Percentiles rank a stretch among this genome's conserved stretches.
phyloP scores from a whole-genome alignment of 225 moss, liverwort and hornwort genomes.

The Straminergon stramineum region DNA sequence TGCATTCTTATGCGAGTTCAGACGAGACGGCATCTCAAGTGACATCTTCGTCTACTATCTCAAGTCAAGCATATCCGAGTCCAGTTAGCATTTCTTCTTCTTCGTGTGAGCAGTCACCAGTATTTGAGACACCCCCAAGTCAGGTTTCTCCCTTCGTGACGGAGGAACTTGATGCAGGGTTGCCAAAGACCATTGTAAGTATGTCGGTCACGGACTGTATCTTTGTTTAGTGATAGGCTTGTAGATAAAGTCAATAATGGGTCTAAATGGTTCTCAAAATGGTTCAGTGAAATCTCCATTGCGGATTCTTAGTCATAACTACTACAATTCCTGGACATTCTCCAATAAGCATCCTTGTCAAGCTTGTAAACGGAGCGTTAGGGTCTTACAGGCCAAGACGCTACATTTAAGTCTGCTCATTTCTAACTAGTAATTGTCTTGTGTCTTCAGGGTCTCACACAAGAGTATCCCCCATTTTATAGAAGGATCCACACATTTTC shows the following conservation, averaged over 20 bases:
- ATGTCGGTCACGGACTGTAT: neutral
- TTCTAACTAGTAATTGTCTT: neutral
- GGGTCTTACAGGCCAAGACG: neutral
- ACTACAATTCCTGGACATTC: neutral
- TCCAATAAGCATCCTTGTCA: neutral
- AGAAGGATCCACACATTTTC: neutral
- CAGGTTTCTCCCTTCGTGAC: constrained; percentile 15
- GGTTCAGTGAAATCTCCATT: neutral
- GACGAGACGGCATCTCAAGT: constrained; percentile 15
- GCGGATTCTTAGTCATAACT: neutral
- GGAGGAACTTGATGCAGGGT: constrained; percentile 9
- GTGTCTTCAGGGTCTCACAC: constrained; percentile 10
- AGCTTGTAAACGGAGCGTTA: neutral
- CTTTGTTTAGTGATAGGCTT: neutral
- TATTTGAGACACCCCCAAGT: constrained; percentile 19
- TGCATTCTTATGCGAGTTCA: neutral
- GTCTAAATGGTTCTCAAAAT: neutral
- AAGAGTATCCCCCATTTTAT: constrained; percentile 1
- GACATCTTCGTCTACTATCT: constrained; percentile 9
- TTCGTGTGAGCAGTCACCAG: constrained; percentile 10
- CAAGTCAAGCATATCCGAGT: constrained; percentile 35
- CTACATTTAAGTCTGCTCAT: neutral
- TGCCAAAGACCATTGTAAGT: constrained; percentile 20
- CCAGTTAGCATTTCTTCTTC: constrained; percentile 10
- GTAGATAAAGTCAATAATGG: neutral